Evolutionary conservation across 1,284 basidiomycete genomes (phyloP), one percentile per base, ranked within the genome.

Genomic region (Boletus coffeatus): DNA sequence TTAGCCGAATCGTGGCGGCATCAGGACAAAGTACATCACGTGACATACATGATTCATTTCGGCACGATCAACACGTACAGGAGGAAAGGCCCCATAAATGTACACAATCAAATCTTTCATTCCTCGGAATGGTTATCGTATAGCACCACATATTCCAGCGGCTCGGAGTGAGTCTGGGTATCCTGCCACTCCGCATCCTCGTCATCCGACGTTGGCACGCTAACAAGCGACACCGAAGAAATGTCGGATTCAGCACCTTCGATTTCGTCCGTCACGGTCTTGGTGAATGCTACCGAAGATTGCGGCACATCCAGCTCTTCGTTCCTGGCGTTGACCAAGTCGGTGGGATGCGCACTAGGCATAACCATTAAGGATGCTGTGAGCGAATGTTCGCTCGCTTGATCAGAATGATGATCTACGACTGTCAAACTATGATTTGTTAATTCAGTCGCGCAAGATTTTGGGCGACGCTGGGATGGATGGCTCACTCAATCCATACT

Each of bases 321-420:
- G 9, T 64, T 56, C 9, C 43, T 60, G 7, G 50, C 58, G 55
- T 56, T 48, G 7, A 66, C 63, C 14, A 71, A 70, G 11, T 62
- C 64, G 21, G 67, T 57, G 8, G 72, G 71, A 21, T 76, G 77
- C 14, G 76, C 70, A 13, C 76, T 76, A 16, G 89, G 89, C 86
- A 89, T 90, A 70, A 89, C 84, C 69, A 90, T 85, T 2, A 85
- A 87, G 9, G 89, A 91, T 4, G 88, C 81, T 2, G 85, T 82
- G 58, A 91, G 74, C 3, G 84, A 85, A 34, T 78, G 75, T 59
- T 81, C 80, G 32, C 78, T 78, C 10, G 73, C 74, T 32, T 71
- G 69, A 43, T 75, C 73, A 10, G 74, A 75, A 36, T 75, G 71
- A 61, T 79, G 77, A 68, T 89, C 86, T 21, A 76, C 79, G 37